These are phyloP conservation scores for Mychonastes homosphaera DNA, from an alignment of 139 green algal species.

Conservation along the genomic window DNA sequence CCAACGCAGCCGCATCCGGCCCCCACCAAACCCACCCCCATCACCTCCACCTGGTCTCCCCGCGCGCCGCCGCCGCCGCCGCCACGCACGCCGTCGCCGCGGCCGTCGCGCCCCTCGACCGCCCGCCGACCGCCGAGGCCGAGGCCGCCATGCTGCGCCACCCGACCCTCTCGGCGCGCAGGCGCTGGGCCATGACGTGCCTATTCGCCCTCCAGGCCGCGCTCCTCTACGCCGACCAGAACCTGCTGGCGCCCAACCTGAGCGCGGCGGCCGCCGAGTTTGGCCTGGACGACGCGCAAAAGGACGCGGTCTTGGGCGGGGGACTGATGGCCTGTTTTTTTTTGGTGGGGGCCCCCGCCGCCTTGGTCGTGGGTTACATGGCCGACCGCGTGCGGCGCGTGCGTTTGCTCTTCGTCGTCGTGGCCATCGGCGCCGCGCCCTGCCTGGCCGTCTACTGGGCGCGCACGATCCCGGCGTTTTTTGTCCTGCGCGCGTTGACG, in stretches of 20 bases:
- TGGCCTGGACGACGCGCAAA: constrained; percentile 44
- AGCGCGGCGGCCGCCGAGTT: constrained; percentile 43
- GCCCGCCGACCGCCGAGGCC: no score
- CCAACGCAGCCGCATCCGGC: no score
- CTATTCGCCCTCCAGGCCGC: no score
- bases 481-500: constrained; percentile 66
- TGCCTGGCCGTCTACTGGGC: constrained; percentile 60
- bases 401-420: constrained; percentile 56
- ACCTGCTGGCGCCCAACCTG: constrained; percentile 76
- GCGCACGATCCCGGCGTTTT: constrained; percentile 64
- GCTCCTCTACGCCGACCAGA: constrained; percentile 81
- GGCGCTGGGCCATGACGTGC: no score
- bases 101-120: no score
- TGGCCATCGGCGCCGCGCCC: constrained; percentile 61
- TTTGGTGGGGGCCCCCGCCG: constrained; percentile 61
- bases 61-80: no score
- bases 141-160: no score
- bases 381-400: constrained; percentile 47
- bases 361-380: constrained; percentile 63
- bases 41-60: no score
- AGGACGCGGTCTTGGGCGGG: constrained; percentile 61
- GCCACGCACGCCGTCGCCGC: no score
- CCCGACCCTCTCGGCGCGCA: no score
- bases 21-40: no score
- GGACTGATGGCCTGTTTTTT: constrained; percentile 73